Base-by-base conservation (phyloP, 305 asterid genomes). In the Fraxinus xanthoxyloides region DNA sequence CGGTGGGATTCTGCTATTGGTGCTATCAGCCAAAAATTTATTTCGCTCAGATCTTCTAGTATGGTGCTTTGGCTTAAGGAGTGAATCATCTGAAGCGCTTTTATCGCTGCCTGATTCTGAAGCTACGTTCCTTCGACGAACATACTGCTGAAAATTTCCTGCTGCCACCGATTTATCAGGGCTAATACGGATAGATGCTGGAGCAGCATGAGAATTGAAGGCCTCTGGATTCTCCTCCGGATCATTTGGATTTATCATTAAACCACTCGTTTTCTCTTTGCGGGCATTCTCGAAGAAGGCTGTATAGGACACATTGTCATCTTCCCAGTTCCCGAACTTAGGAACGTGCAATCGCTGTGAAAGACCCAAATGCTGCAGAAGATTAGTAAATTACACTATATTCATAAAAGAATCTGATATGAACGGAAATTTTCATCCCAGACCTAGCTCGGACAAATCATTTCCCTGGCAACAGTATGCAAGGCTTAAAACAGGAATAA, bases 141-240 rank as follows among this genome's bases (percentile, higher is more conserved):
- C 19, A 15, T 46, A 46, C 19, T 15, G 69, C 69, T 59, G 69
- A 21, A 59, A 59, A 59, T 21, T 59, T 23, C 23, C 30, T 7
- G 30, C 26, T 59, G 69, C 69, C 69, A 21, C 69, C 69, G 13
- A 8, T 2, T 59, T 59, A 59, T 59, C 69, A 19, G 67, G 67
- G 7, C 67, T n/a, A 21, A 56, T 7, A 21, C 13, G 67, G 9
- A 56, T 21, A 56, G 28, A 21, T 56, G 67, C 67, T 56, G 28
- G 10, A 56, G 67, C 4, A 5, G 13, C 23, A 35, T 13, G 70
- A 77, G 79, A 36, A 35, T 19, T 82, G 79, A 92, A 93, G 65
- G 93, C 94, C 61, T 85, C 96, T 0, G 95, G 96, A 76, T 94
- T 92, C 83, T 93, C 92, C 87, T 90, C 88, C 0, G 97, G 97